Conservation (phyloP, 306 rosid genomes). For the Fragaria vesca region DNA sequence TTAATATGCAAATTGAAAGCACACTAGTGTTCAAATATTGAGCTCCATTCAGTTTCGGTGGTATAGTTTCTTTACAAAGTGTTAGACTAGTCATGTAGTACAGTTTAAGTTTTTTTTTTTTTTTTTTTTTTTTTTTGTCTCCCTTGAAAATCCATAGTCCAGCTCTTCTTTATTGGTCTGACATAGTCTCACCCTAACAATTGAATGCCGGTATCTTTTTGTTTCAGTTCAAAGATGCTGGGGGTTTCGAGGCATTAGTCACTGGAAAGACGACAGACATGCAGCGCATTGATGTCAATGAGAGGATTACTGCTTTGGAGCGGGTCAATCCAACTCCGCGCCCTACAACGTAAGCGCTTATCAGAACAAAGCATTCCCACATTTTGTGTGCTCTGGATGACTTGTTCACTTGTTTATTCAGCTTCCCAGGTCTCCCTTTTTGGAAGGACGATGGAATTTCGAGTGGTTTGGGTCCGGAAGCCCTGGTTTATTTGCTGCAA, state of each 20-base stretch:
- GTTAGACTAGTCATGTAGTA: background rate
- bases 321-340: slow-evolving; percentile 95
- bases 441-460: slow-evolving; percentile 94
- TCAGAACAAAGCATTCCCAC: background rate
- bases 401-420: slow-evolving; percentile 38
- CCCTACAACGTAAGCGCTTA: slow-evolving; percentile 77
- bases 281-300: slow-evolving; percentile 87
- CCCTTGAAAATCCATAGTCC: too few relatives aligned
- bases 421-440: slow-evolving; percentile 85
- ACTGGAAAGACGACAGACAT: slow-evolving; percentile 76
- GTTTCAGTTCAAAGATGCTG: slow-evolving; percentile 91
- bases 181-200: background rate
- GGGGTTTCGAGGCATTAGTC: slow-evolving; percentile 86
- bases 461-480: slow-evolving; percentile 91
- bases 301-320: slow-evolving; percentile 91
- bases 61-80: background rate
- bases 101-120: background rate
- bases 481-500: slow-evolving; percentile 75
- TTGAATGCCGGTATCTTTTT: background rate
- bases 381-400: slow-evolving; percentile 22
- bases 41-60: background rate
- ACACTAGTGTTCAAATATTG: background rate
- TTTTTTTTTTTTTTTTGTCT: too few relatives aligned
- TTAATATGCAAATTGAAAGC: too few relatives aligned
- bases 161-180: background rate